A percentile compares a stretch with the other conserved stretches of the same genome.
phyloP scores from a whole-genome alignment of 306 rosid genomes.

The Trifolium repens region DNA sequence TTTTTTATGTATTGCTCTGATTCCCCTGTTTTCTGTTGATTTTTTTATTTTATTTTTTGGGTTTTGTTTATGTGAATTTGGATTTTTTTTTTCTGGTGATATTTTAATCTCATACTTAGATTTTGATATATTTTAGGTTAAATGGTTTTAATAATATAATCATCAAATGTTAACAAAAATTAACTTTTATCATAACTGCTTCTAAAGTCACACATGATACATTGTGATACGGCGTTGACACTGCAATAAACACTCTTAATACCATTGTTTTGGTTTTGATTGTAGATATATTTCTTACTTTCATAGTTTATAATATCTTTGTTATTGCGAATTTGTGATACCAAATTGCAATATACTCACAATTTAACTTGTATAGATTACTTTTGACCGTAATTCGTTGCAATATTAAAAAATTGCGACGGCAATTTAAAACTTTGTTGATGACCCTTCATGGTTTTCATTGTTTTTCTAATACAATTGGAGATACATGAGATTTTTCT shows the following conservation, averaged over 20 bases:
- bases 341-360: background rate
- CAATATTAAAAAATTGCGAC: background rate
- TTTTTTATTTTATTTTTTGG: background rate
- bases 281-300: background rate
- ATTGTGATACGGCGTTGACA: too few species aligned
- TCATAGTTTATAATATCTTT: background rate
- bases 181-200: too few species aligned
- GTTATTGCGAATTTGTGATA: too few species aligned
- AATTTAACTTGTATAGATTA: background rate
- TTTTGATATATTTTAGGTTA: background rate
- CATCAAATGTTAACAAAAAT: too few species aligned
- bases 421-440: background rate
- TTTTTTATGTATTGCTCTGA: background rate
- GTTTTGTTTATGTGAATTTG: background rate
- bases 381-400: background rate
- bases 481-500: background rate
- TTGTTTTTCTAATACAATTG: too few species aligned
- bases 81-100: background rate
- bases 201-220: too few species aligned
- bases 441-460: too few species aligned
- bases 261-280: background rate
- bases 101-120: background rate
- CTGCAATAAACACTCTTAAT: too few species aligned
- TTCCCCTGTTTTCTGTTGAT: slow-evolving; percentile 6
- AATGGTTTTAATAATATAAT: background rate